A percentile compares a stretch with the other conserved stretches of the same genome.
Conservation (phyloP, 2,329 filamentous ascomycete species). For the Cadophora malorum region DNA sequence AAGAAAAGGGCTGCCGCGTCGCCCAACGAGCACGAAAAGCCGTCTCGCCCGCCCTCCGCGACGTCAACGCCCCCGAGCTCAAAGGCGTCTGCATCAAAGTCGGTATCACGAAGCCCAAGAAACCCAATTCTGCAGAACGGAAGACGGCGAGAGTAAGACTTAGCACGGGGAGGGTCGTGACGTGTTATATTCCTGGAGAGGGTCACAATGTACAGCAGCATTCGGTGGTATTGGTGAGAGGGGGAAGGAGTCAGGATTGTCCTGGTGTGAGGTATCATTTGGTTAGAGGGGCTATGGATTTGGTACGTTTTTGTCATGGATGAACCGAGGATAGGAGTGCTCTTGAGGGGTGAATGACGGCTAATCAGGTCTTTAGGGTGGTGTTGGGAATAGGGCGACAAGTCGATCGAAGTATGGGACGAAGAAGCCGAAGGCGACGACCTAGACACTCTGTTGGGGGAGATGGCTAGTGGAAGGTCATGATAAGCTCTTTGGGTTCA, state of each 20-base stretch:
- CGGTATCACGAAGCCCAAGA: conserved; percentile 93
- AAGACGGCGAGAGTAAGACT: conserved; percentile 93
- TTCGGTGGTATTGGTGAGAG: conserved; percentile 94
- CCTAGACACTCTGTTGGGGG: conserved; percentile 2
- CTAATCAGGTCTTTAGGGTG: conserved; percentile 66
- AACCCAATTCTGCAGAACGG: conserved; percentile 96
- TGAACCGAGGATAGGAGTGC: background rate
- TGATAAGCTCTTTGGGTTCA: background rate
- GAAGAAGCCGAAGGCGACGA: conserved; percentile 89
- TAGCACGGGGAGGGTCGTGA: conserved; percentile 85
- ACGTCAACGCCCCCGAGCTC: conserved; percentile 74
- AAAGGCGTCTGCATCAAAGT: conserved; percentile 98
- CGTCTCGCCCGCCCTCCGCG: conserved; percentile 82
- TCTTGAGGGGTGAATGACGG: conserved; percentile 8
- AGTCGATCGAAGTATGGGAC: conserved; percentile 97
- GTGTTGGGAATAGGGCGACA: conserved; percentile 83
- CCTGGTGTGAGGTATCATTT: conserved; percentile 97
- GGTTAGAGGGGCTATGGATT: conserved; percentile 87
- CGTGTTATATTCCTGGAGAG: conserved; percentile 95
- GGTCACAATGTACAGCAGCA: conserved; percentile 99
- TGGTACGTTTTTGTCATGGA: conserved; percentile 68
- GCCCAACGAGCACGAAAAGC: conserved; percentile 83
- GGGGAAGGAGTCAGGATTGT: conserved; percentile 94
- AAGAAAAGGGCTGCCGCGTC: conserved; percentile 72
- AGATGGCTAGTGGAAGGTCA: background rate